Evolutionary conservation across 2,329 filamentous ascomycete genomes (phyloP).

Genomic region (Pseudocercospora crystallina): DNA sequence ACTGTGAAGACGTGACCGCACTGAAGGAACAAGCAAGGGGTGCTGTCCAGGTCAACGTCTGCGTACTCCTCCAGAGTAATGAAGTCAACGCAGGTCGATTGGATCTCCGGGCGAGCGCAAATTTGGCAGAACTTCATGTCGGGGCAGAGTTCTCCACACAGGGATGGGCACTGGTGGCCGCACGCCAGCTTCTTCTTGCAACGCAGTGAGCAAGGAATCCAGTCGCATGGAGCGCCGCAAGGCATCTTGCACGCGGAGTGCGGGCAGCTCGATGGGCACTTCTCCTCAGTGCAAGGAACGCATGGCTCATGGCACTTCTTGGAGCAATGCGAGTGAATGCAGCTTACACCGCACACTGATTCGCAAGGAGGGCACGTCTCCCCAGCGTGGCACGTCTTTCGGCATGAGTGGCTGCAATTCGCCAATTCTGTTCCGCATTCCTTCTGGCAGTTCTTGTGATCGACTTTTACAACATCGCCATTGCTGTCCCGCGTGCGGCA

Average conservation of each 20-base stretch:
- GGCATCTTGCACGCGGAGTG: slow-evolving; percentile 55
- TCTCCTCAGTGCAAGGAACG: slow-evolving; percentile 57
- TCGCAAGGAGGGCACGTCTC: slow-evolving; percentile 50
- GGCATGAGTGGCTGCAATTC: slow-evolving; percentile 60
- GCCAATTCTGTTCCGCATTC: slow-evolving; percentile 53
- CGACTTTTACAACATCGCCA: slow-evolving; percentile 28
- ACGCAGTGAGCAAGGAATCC: slow-evolving; percentile 63
- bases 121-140: slow-evolving; percentile 54
- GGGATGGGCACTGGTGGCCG: slow-evolving; percentile 62
- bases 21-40: slow-evolving; percentile 61
- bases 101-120: slow-evolving; percentile 51
- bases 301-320: slow-evolving; percentile 61
- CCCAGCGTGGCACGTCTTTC: slow-evolving; percentile 52
- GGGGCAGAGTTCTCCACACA: slow-evolving; percentile 67
- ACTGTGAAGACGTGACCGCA: slow-evolving; percentile 66
- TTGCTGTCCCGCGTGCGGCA: slow-evolving; percentile 47
- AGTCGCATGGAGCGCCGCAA: slow-evolving; percentile 67
- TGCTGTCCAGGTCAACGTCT: slow-evolving; percentile 59
- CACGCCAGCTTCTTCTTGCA: slow-evolving; percentile 57
- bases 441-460: slow-evolving; percentile 52
- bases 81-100: slow-evolving; percentile 55
- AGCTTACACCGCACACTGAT: slow-evolving; percentile 55
- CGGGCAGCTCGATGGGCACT: slow-evolving; percentile 56
- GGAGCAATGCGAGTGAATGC: slow-evolving; percentile 58
- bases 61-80: slow-evolving; percentile 55